Evolutionary conservation across 129 eudicot species (phyloP).

Genomic region (Tagetes patula): DNA sequence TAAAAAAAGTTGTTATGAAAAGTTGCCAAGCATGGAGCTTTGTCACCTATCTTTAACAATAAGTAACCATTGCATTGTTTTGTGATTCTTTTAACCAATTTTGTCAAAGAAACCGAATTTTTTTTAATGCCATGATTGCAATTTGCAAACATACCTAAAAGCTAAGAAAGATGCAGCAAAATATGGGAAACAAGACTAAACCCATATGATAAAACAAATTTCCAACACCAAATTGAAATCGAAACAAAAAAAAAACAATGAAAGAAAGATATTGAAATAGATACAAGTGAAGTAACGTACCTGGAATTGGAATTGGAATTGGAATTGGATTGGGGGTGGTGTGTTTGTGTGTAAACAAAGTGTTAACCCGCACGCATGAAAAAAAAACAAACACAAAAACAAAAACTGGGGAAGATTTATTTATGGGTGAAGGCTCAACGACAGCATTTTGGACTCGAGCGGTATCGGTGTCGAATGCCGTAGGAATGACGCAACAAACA

Average conservation of each 20-base stretch:
- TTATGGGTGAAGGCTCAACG: conserved; percentile 17
- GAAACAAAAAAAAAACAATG: background rate
- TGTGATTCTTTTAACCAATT: background rate
- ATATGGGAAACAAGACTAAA: background rate
- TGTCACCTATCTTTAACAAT: background rate
- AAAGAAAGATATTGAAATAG: too few relatives aligned
- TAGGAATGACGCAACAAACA: background rate
- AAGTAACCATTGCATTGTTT: background rate
- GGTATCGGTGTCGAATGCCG: background rate
- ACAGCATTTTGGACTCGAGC: conserved; percentile 21
- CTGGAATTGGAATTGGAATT: too few relatives aligned
- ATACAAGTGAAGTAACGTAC: too few relatives aligned
- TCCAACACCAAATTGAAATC: conserved; percentile 7
- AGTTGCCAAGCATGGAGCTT: conserved; percentile 1
- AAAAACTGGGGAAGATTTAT: background rate
- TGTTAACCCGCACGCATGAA: background rate
- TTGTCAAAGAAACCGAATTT: too few relatives aligned
- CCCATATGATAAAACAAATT: background rate
- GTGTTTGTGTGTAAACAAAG: background rate
- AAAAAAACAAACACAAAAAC: too few relatives aligned
- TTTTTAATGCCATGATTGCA: background rate
- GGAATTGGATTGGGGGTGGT: background rate
- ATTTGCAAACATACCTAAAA: too few relatives aligned
- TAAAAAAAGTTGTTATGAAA: background rate
- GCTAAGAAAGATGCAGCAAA: background rate